These are phyloP conservation scores for Phylloporus sp. DNA, from an alignment of 768 basidiomycete genomes.

Conservation along the genomic window DNA sequence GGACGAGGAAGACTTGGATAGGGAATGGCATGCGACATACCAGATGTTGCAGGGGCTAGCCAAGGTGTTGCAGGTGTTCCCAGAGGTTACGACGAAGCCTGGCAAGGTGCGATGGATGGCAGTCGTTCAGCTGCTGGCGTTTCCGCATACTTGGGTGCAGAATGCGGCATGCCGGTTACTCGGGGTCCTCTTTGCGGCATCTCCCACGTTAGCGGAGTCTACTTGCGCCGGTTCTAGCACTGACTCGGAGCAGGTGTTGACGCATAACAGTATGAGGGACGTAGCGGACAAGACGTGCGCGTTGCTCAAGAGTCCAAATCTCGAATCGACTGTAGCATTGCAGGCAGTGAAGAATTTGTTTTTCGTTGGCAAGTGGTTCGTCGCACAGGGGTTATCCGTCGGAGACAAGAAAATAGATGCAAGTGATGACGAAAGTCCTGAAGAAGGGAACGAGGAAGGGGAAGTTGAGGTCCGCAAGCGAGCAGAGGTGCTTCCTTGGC, in stretches of 20 bases:
- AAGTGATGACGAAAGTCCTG: neutral
- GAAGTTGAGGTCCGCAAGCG: slow-evolving; percentile 5
- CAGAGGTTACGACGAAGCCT: slow-evolving; percentile 43
- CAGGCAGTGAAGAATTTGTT: slow-evolving; percentile 93
- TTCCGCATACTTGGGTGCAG: slow-evolving; percentile 94
- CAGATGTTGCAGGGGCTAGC: slow-evolving; percentile 65
- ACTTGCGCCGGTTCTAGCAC: slow-evolving; percentile 23
- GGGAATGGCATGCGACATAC: slow-evolving; percentile 82
- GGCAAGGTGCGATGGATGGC: slow-evolving; percentile 58
- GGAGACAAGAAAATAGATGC: slow-evolving; percentile 26
- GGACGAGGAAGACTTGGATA: slow-evolving; percentile 52
- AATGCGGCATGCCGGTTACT: slow-evolving; percentile 73
- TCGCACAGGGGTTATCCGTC: slow-evolving; percentile 32
- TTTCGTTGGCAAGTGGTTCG: slow-evolving; percentile 85
- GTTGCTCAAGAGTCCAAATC: slow-evolving; percentile 77
- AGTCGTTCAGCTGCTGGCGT: slow-evolving; percentile 66
- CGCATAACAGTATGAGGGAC: slow-evolving; percentile 55
- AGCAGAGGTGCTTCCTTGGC: slow-evolving; percentile 72
- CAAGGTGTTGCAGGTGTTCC: slow-evolving; percentile 59
- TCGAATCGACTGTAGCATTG: slow-evolving; percentile 67
- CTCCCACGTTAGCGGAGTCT: slow-evolving; percentile 27
- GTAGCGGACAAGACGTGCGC: slow-evolving; percentile 68
- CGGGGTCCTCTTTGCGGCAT: slow-evolving; percentile 62
- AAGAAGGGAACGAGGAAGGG: slow-evolving; percentile 11
- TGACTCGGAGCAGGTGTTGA: slow-evolving; percentile 35